Base-by-base conservation (phyloP, 83 land plant genomes). In the Diphasiastrum complanatum region DNA sequence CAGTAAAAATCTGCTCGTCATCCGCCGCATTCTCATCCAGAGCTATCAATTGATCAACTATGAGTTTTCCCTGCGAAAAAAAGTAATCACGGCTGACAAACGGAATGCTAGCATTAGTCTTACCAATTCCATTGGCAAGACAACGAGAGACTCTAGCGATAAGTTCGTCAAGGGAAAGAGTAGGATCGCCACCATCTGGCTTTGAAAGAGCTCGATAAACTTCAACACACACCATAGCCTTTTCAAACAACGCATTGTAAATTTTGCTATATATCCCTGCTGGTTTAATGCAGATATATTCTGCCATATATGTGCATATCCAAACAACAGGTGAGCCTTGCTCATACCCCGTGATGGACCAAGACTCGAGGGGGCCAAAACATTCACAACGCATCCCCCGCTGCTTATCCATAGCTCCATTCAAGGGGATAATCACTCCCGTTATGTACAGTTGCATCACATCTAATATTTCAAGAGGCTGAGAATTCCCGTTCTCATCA, bases 321-420 rank as follows among this genome's bases (percentile, higher is more conserved):
- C 83, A 85, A 23, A 92, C 56, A 1, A 74, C 66, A 1, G 96
- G 82, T 16, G 55, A 50, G 0, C 91, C 91, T 56, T 88, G 81
- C 45, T 89, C 98, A 80, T 85, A 92, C 4, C 96, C 96, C 38
- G 85, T 79, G 19, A 89, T 83, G 10, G 74, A 37, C 98, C 98
- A 92, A 31, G 76, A 20, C 24, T 79, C 81, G 22, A 93, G 65
- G 20, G 85, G 80, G 12, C 97, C 97, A 76, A 93, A 81, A 3
- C 82, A 82, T 49, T 85, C 84, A 76, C 92, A 89, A 19, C 71
- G 85, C 8, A 89, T 68, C 19, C 92, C 92, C 47, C 61, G 67
- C 34, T 74, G 60, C 62, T 80, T 89, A 16, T 76, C 89, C 12
- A 75, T 25, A 20, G 43, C 22, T 4, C 77, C 80, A 26, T 67